Evolutionary conservation across 2,329 filamentous ascomycete species (phyloP), one percentile per base, ranked within the genome.

Genomic region (Ceratocystis cacaofunesta): DNA sequence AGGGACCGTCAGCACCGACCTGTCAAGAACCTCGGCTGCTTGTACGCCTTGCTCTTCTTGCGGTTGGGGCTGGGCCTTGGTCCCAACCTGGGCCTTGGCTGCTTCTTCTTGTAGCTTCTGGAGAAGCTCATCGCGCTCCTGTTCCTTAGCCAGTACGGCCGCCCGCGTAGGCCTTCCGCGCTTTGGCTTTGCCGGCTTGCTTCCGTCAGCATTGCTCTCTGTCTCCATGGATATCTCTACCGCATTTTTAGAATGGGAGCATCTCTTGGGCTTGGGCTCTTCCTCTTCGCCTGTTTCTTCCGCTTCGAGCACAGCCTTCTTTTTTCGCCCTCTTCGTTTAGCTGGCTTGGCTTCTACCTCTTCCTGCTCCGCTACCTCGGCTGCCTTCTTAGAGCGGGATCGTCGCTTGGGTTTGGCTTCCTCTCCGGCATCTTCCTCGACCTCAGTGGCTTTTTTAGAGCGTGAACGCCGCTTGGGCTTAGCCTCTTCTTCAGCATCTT

Each of bases 281-380:
- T 19, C 41, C 12, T 41, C 64, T 43, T 65, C 41, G 15, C 15
- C 8, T 1, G 1, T 5, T 15, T 52, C 65, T 17, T 62, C 61
- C 25, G 10, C 48, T 15, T 66, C 22, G n/a, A 4, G 5, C 5
- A 1, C n/a, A 22, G 41, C 25, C 2, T 50, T 22, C 30, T 58
- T 52, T 44, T 64, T 63, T 8, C 32, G 52, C 25, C 41, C 10
- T 22, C 58, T 25, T 17, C 55, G 65, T 44, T 66, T 66, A 17
- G 63, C 61, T 19, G 44, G 61, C 17, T 30, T 57, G 19, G 63
- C 62, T n/a, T 50, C 52, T 17, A 32, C 43, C 1, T 32, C 43
- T 58, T 62, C 60, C 32, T 57, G 10, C 32, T 48, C 60, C 25
- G 48, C 61, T 25, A 5, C 43, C 8, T 61, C 64, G 2, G 17